These are phyloP conservation scores for Mycena polygramma DNA, from an alignment of 768 basidiomycete species.

Conservation along the genomic window DNA sequence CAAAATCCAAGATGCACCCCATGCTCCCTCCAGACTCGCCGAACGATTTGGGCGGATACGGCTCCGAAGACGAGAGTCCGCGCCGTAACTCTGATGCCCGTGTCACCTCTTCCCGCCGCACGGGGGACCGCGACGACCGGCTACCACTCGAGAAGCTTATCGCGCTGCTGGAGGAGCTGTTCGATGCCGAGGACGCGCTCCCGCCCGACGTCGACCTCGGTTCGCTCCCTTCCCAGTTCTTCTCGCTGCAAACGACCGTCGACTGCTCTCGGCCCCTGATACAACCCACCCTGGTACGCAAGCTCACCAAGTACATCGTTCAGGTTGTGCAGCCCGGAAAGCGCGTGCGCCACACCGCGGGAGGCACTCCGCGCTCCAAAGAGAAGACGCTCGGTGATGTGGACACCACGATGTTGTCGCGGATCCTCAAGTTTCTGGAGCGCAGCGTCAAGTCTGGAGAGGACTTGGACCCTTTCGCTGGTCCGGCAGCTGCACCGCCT, in stretches of 20 bases:
- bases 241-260: constrained; percentile 66
- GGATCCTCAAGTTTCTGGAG: constrained; percentile 83
- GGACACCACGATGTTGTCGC: constrained; percentile 70
- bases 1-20: constrained; percentile 50
- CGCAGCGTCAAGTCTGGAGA: constrained; percentile 83
- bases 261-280: constrained; percentile 75
- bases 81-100: constrained; percentile 54
- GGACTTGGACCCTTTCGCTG: constrained; percentile 78
- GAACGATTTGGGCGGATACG: constrained; percentile 69
- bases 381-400: constrained; percentile 74
- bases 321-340: constrained; percentile 78
- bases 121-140: constrained; percentile 85
- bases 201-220: constrained; percentile 65
- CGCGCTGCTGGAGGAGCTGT: constrained; percentile 85
- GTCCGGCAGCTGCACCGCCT: constrained; percentile 33
- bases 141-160: constrained; percentile 83
- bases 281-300: constrained; percentile 68
- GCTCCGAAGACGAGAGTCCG: constrained; percentile 63
- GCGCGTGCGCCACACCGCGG: constrained; percentile 65
- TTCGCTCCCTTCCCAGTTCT: constrained; percentile 72
- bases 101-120: constrained; percentile 65
- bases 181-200: constrained; percentile 83
- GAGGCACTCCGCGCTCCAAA: constrained; percentile 62
- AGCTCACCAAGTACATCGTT: constrained; percentile 77
- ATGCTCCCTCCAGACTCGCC: constrained; percentile 45